Evolutionary conservation across 345 rosid genomes (phyloP).

Genomic region (Angophora floribunda): DNA sequence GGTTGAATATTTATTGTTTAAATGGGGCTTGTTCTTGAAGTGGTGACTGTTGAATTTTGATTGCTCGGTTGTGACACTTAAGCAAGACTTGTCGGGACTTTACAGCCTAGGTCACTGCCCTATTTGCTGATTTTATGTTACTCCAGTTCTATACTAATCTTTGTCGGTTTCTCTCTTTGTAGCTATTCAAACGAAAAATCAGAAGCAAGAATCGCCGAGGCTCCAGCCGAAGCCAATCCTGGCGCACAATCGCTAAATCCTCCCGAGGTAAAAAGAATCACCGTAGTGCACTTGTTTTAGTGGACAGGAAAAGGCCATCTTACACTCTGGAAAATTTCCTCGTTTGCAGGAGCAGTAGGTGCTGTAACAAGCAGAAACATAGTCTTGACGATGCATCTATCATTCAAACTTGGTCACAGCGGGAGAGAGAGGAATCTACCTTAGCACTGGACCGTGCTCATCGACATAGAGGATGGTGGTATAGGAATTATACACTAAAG

Average conservation of each 20-base stretch:
- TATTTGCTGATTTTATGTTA: background rate
- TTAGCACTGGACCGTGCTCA: background rate
- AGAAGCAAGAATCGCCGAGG: slow-evolving; percentile 60
- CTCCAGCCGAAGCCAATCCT: slow-evolving; percentile 30
- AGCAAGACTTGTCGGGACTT: background rate
- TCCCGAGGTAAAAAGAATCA: slow-evolving; percentile 32
- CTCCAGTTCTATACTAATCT: background rate
- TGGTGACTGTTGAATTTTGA: background rate
- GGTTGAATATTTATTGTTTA: background rate
- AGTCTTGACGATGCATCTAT: background rate
- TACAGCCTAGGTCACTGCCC: background rate
- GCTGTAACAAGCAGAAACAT: background rate
- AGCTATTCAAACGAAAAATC: slow-evolving; percentile 74
- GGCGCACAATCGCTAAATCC: slow-evolving; percentile 15
- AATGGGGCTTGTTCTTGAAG: background rate
- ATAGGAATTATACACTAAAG: too few relatives aligned
- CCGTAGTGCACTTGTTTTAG: background rate
- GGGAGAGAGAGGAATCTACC: background rate
- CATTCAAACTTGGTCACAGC: background rate
- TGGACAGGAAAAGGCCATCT: background rate
- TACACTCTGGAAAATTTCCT: background rate
- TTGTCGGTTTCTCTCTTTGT: background rate
- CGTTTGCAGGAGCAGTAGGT: background rate
- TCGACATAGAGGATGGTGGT: too few relatives aligned
- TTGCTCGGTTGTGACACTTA: background rate